Percentiles rank a stretch among this genome's conserved stretches.
Conservation (phyloP, 2,329 filamentous ascomycete genomes). For the Furcasterigmium sp. region DNA sequence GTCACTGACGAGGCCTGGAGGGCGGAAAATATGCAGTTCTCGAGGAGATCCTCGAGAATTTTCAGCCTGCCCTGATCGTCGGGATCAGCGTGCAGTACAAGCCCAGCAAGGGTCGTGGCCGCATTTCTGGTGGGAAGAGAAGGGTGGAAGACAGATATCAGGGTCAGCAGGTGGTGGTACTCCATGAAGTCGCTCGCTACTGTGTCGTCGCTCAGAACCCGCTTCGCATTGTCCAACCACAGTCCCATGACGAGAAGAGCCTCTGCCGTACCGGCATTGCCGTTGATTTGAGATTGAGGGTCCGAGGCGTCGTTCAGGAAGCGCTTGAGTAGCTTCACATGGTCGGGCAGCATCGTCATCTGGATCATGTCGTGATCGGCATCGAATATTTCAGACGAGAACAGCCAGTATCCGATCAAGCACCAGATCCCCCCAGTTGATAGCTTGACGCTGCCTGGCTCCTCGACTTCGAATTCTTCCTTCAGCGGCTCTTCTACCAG, state of each 20-base stretch:
- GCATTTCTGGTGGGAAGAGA: slow-evolving; percentile 49
- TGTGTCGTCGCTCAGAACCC: slow-evolving; percentile 26
- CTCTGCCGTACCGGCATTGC: slow-evolving; percentile 51
- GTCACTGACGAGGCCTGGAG: slow-evolving; percentile 58
- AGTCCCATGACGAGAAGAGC: slow-evolving; percentile 55
- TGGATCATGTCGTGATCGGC: slow-evolving; percentile 47
- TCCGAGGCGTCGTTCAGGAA: slow-evolving; percentile 47
- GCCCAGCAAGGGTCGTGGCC: slow-evolving; percentile 46
- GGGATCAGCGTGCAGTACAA: slow-evolving; percentile 52
- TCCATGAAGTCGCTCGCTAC: slow-evolving; percentile 44
- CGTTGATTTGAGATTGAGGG: slow-evolving; percentile 40
- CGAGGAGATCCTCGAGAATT: slow-evolving; percentile 60
- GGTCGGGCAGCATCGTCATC: slow-evolving; percentile 56
- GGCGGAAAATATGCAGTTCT: slow-evolving; percentile 59
- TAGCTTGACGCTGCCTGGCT: slow-evolving; percentile 47
- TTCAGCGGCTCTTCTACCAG: slow-evolving; percentile 39
- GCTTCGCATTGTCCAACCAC: slow-evolving; percentile 49
- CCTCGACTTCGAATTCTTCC: slow-evolving; percentile 37
- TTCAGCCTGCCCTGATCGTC: slow-evolving; percentile 52
- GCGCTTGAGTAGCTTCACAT: slow-evolving; percentile 45
- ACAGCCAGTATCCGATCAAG: slow-evolving; percentile 57
- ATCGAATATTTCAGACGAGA: slow-evolving; percentile 56
- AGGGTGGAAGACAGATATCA: slow-evolving; percentile 53
- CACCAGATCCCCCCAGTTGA: slow-evolving; percentile 55
- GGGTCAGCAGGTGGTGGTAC: slow-evolving; percentile 55